Base-by-base conservation (phyloP, 108 stramenopile genomes). In the Pseudonitzschia delicatissima region DNA sequence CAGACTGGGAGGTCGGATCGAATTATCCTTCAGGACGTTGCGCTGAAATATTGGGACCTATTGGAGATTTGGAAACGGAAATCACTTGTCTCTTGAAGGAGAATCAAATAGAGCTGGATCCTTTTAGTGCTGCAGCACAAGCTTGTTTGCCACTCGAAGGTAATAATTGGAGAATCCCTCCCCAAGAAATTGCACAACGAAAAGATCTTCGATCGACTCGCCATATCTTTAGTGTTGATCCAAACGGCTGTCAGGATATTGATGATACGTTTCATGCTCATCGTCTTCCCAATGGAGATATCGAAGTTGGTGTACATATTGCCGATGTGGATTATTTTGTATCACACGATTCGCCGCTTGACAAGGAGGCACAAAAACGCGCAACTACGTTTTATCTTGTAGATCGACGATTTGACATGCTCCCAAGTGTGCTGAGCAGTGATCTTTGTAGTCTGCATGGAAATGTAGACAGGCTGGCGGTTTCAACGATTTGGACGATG, bases 291-390 rank as follows among this genome's bases (percentile, higher is more conserved):
- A 91, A 87, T 74, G 90, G 90, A 47, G 87, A 87, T 55, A 61
- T 90, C 35, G 84, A 89, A 67, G 73, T 92, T 37, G 95, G 95
- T 9, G 95, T 96, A 34, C 95, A 96, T 67, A 96, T 96, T 76
- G 95, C 95, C 0, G 95, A 96, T 68, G 95, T 96, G 4, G 79
- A 87, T 4, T 68, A 94, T 42, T 96, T 96, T 64, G 84, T 96
- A 0, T 58, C 48, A 13, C 80, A 80, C 29, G 83, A 83, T 52
- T 83, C 84, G 31, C 63, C 91, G 3, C 73, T 96, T 12, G 93
- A 96, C 57, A 50, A 61, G 11, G 91, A 95, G 64, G 94, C 94
- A 1, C 76, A 76, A 57, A 47, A 40, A 25, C 76, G 94, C 36
- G 83, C 77, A n/a, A 96, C 95, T 9, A 92, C 95, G 27, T 91